Conservation (phyloP, 768 basidiomycete genomes). For the Coprinellus micaceus region DNA sequence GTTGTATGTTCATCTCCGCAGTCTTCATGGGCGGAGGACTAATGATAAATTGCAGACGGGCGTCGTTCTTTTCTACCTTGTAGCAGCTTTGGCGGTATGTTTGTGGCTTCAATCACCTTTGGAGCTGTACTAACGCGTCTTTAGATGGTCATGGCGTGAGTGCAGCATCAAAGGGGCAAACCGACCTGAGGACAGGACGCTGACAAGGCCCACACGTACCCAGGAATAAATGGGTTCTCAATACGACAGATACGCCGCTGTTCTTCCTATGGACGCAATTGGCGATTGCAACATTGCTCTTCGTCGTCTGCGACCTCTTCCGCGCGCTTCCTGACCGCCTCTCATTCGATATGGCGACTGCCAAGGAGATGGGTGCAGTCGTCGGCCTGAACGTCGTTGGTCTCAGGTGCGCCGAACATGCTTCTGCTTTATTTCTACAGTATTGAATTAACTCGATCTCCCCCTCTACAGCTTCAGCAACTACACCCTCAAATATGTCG, state of each 20-base stretch:
- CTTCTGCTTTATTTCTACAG: not conserved
- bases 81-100: constrained; percentile 84
- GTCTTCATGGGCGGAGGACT: not conserved
- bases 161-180: not conserved
- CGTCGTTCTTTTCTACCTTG: constrained; percentile 81
- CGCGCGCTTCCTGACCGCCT: constrained; percentile 67
- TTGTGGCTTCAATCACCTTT: not conserved
- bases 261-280: constrained; percentile 87
- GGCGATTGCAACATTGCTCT: constrained; percentile 72
- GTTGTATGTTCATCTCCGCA: constrained; percentile 35
- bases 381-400: constrained; percentile 77
- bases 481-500: constrained; percentile 89
- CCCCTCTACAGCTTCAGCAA: constrained; percentile 68
- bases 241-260: constrained; percentile 66
- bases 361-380: constrained; percentile 74
- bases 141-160: constrained; percentile 90
- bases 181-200: constrained; percentile 1
- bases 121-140: not conserved
- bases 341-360: constrained; percentile 57
- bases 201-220: constrained; percentile 6
- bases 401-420: constrained; percentile 53
- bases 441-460: not conserved
- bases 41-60: constrained; percentile 42
- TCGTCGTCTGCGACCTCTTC: constrained; percentile 56
- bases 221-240: constrained; percentile 92